Evolutionary conservation across 495 filamentous ascomycete genomes (phyloP).

Genomic region (Cryomyces antarcticus): DNA sequence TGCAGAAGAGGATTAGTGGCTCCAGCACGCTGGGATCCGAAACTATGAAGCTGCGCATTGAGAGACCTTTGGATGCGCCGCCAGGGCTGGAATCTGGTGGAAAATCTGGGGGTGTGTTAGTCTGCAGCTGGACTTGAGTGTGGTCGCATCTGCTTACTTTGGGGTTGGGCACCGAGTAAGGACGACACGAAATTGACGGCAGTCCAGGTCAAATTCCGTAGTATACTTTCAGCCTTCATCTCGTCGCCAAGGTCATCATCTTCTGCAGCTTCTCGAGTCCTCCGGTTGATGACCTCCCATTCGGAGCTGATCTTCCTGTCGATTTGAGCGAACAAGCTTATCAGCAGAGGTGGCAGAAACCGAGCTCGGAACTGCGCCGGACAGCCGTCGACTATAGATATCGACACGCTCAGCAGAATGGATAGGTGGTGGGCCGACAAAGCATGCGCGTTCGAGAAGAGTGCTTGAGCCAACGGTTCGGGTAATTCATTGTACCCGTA

Average conservation of each 20-base stretch:
- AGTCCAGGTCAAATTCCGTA: constrained; percentile 81
- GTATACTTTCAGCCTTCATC: constrained; percentile 94
- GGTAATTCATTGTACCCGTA: constrained; percentile 77
- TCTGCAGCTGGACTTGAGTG: not conserved
- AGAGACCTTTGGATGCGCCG: constrained; percentile 28
- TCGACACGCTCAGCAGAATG: constrained; percentile 65
- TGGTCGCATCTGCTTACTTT: constrained; percentile 20
- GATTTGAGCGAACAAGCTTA: constrained; percentile 64
- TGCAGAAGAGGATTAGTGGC: constrained; percentile 75
- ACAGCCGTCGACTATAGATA: constrained; percentile 77
- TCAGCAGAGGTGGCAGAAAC: constrained; percentile 73
- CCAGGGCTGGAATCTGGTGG: not conserved
- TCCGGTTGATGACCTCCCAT: constrained; percentile 50
- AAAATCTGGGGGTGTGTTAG: not conserved
- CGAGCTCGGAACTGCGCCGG: constrained; percentile 53
- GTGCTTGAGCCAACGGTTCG: constrained; percentile 57
- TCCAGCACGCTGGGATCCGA: constrained; percentile 61
- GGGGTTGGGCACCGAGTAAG: constrained; percentile 54
- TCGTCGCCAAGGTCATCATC: constrained; percentile 65
- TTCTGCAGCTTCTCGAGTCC: constrained; percentile 39
- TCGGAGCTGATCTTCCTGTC: constrained; percentile 70
- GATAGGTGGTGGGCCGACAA: constrained; percentile 88
- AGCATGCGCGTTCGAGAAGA: constrained; percentile 66
- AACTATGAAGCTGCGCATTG: constrained; percentile 42
- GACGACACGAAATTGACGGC: constrained; percentile 78